Evolutionary conservation across 495 filamentous ascomycete species (phyloP).

Genomic region (Aspergillus haitiensis): DNA sequence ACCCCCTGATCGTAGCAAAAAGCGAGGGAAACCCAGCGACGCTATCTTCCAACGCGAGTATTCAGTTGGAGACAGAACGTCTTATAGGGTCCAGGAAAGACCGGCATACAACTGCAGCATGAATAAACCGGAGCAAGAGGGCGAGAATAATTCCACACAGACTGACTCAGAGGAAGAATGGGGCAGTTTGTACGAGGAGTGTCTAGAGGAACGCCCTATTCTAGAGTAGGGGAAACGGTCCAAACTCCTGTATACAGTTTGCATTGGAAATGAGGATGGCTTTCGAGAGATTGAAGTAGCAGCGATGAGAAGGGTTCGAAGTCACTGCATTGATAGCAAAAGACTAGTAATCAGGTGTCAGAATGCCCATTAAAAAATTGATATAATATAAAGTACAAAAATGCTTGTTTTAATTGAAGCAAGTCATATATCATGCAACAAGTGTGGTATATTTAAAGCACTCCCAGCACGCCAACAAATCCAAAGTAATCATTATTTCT

Average conservation of each 20-base stretch:
- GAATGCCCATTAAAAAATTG: neutral
- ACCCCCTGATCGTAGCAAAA: conserved; percentile 15
- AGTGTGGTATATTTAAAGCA: conserved; percentile 27
- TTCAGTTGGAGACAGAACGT: neutral
- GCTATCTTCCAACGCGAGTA: conserved; percentile 8
- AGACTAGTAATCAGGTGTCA: neutral
- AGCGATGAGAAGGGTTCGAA: no score
- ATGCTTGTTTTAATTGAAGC: neutral
- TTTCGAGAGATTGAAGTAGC: no score
- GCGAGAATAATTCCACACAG: neutral
- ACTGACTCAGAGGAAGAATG: conserved; percentile 21
- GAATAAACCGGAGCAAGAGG: neutral
- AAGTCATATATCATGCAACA: conserved; percentile 42
- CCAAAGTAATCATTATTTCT: conserved; percentile 51
- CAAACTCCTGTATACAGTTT: neutral
- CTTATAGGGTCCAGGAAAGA: neutral
- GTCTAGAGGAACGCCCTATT: conserved; percentile 29
- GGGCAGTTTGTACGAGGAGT: conserved; percentile 31
- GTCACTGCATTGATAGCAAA: conserved; percentile 8
- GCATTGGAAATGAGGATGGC: no score
- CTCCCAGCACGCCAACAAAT: conserved; percentile 12
- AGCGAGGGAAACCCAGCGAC: conserved; percentile 8
- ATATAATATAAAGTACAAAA: neutral
- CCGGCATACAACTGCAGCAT: neutral
- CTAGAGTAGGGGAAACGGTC: conserved; percentile 11